These are phyloP conservation scores for Sporopachydermia quercuum DNA, from an alignment of 805 yeast genomes.

Conservation along the genomic window DNA sequence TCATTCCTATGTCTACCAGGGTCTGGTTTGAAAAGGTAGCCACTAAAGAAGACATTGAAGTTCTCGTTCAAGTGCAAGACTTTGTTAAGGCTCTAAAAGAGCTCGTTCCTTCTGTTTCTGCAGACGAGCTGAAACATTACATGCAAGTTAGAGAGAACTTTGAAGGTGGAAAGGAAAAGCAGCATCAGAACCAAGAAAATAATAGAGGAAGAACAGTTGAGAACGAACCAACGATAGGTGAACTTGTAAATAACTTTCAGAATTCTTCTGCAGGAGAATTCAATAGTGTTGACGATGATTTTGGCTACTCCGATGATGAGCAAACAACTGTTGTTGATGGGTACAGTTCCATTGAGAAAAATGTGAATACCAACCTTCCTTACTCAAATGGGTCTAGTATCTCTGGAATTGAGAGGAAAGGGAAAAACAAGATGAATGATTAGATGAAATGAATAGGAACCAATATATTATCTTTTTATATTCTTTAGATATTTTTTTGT, in stretches of 20 bases:
- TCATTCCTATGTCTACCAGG: conserved; percentile 41
- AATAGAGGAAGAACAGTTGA: neutral
- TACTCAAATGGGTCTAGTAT: neutral
- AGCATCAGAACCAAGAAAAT: neutral
- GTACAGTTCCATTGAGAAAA: neutral
- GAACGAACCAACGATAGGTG: too few species aligned
- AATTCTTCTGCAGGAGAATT: too few species aligned
- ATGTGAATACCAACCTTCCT: neutral
- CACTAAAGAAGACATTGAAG: conserved; percentile 47
- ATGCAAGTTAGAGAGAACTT: conserved; percentile 64
- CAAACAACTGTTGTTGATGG: too few species aligned
- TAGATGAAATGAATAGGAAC: too few species aligned
- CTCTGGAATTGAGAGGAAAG: neutral
- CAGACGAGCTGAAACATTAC: conserved; percentile 76
- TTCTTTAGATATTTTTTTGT: too few species aligned
- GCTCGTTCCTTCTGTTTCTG: conserved; percentile 73
- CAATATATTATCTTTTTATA: too few species aligned
- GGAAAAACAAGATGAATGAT: neutral
- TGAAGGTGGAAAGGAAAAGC: conserved; percentile 43
- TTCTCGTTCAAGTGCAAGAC: conserved; percentile 54
- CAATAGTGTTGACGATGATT: neutral
- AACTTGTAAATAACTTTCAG: too few species aligned
- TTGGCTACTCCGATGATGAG: neutral
- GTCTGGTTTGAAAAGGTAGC: conserved; percentile 89
- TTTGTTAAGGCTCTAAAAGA: conserved; percentile 62